Base-by-base conservation (phyloP, 148 eudicot species). In the Diospyros kaki region DNA sequence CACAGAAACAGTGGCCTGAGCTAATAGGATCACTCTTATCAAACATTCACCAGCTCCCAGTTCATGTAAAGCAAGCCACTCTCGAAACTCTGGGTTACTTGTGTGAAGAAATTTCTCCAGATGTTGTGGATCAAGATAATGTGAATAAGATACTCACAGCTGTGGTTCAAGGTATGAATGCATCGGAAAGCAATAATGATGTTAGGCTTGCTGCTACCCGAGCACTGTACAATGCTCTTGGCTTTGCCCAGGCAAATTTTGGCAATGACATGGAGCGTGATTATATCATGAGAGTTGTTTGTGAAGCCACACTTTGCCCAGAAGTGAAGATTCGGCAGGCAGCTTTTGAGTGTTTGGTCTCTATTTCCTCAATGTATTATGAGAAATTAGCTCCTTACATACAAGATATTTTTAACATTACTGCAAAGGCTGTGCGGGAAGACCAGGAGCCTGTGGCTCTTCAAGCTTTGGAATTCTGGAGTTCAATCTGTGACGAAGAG, bases 401-500 rank as follows among this genome's bases (percentile, higher is more conserved):
- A 18, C 88, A 91, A 78, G 98, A 93, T 73, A 93, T 93, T 42
- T 93, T 93, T 72, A 91, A 85, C 64, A 89, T 93, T 59, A 93
- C 98, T 1, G 89, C 97, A 69, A 93, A 91, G 84, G 94, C 98
- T 74, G 98, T 93, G 69, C 85, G 75, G 76, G 98, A 93, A 85
- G 98, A 93, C 77, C 95, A 90, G 58, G 98, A 91, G 72, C 86
- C 93, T 40, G 98, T 94, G 73, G 97, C 98, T 77, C 92, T 91
- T 45, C 98, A 93, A 86, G 98, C 98, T 17, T 79, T 93, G 71
- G 98, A 93, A 75, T 93, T 93, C 71, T 93, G 98, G 98, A 93
- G 98, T 80, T 91, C 98, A 38, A 91, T 93, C 7, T 93, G 97
- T 84, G 97, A 93, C 72, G 97, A 93, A 78, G 97, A 93, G 81